These are phyloP conservation scores for Cutaneotrichosporon sp. DNA, from an alignment of 1,284 basidiomycete genomes.

Conservation along the genomic window DNA sequence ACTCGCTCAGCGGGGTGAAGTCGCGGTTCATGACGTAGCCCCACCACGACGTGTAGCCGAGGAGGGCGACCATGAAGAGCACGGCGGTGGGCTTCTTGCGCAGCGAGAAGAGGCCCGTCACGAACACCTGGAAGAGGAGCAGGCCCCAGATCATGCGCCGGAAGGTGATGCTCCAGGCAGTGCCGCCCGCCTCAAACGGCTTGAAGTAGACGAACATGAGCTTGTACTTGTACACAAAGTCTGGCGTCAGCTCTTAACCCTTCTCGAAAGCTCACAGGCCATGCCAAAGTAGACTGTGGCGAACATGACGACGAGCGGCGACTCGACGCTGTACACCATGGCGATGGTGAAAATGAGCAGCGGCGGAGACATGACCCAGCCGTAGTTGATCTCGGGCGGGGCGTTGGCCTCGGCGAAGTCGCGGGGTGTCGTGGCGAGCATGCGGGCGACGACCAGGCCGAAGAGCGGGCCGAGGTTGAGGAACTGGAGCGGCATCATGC, in stretches of 20 bases:
- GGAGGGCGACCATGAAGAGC: slow-evolving; percentile 72
- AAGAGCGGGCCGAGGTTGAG: slow-evolving; percentile 84
- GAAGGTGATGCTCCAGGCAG: slow-evolving; percentile 83
- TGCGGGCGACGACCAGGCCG: slow-evolving; percentile 67
- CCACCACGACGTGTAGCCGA: slow-evolving; percentile 75
- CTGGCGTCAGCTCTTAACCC: slow-evolving; percentile 30
- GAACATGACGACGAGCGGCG: slow-evolving; percentile 91
- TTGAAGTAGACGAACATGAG: slow-evolving; percentile 68
- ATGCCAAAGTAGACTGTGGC: slow-evolving; percentile 93
- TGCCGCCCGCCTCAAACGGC: slow-evolving; percentile 54
- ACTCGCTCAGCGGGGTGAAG: slow-evolving; percentile 76
- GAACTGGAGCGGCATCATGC: slow-evolving; percentile 91
- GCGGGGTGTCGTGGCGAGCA: slow-evolving; percentile 39
- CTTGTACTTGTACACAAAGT: slow-evolving; percentile 97
- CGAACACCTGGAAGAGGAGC: slow-evolving; percentile 81
- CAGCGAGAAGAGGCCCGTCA: slow-evolving; percentile 90
- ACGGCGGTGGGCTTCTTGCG: slow-evolving; percentile 57
- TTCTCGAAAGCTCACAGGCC: slow-evolving; percentile 65
- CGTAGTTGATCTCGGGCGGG: slow-evolving; percentile 94
- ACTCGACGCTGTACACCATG: slow-evolving; percentile 90
- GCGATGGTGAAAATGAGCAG: slow-evolving; percentile 95
- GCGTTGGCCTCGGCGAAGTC: slow-evolving; percentile 97
- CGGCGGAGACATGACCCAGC: slow-evolving; percentile 86
- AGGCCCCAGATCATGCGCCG: slow-evolving; percentile 84
- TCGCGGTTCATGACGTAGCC: slow-evolving; percentile 69